Base-by-base conservation (phyloP, 805 yeast species). In the Lipomyces kockii region DNA sequence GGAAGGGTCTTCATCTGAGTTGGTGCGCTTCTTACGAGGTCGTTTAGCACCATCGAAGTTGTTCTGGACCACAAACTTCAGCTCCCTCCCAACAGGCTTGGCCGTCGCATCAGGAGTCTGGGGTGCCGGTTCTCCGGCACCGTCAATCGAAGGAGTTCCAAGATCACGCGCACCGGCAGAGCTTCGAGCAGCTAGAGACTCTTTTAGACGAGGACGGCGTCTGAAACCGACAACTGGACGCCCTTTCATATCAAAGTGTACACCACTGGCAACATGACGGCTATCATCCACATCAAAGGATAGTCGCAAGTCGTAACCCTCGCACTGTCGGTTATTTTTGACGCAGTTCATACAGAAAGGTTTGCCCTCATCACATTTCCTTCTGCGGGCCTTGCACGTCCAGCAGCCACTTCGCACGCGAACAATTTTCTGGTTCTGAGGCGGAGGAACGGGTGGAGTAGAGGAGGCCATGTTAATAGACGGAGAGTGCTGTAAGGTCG, bases 351-450 rank as follows among this genome's bases (percentile, higher is more conserved):
- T 80, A 75, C 91, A 87, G 51, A 84, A 83, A 1, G 91, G 91
- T 63, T 83, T 83, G 52, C 81, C 84, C 74, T 86, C 89, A 73
- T 87, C 90, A 77, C 91, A 87, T 74, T 87, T 87, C 79, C 87
- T 83, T 78, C 87, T 87, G 73, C 89, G 82, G 68, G 84, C 82
- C 62, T 90, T 81, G 75, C 91, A 87, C 58, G 87, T 86, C 69
- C 86, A 79, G 72, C 89, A 86, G 3, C 86, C 86, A 3, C 86
- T 82, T 68, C 83, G 69, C 17, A 69, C 72, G 12, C 72, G 66
- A 20, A 68, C 72, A 54, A 69, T 69, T 29, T 69, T 69, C 54
- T 69, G 70, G 55, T 1, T 52, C 46, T 55, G 68, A 27, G 39
- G 43, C 9, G 60, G 59, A 5, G 59, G 67, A 7, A 29, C 55